These are phyloP conservation scores for Ophiostoma piceae DNA, from an alignment of 2,329 filamentous ascomycete genomes.

Conservation along the genomic window DNA sequence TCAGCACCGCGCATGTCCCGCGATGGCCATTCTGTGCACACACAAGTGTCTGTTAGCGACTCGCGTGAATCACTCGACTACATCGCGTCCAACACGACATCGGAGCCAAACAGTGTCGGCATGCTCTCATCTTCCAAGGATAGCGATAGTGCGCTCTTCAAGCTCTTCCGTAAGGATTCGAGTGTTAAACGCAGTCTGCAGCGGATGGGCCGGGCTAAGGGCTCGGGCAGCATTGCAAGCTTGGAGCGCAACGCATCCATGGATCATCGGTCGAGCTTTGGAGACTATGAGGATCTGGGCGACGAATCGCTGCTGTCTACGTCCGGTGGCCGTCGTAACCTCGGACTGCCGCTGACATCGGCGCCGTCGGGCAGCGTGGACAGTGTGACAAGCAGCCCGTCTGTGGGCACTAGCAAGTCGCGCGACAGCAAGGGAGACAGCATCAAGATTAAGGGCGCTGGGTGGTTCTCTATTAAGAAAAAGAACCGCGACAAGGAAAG, in stretches of 20 bases:
- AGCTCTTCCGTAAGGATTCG: constrained; percentile 64
- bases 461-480: constrained; percentile 56
- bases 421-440: constrained; percentile 32
- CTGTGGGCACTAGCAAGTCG: constrained; percentile 48
- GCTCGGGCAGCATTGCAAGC: constrained; percentile 50
- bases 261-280: constrained; percentile 52
- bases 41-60: constrained; percentile 54
- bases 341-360: constrained; percentile 27
- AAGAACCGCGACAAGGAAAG: constrained; percentile 55
- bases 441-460: constrained; percentile 40
- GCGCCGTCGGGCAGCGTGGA: constrained; percentile 5
- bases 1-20: constrained; percentile 51
- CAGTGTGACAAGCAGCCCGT: constrained; percentile 43
- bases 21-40: constrained; percentile 53
- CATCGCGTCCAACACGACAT: constrained; percentile 52
- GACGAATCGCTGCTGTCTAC: constrained; percentile 37
- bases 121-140: constrained; percentile 41
- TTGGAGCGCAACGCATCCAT: constrained; percentile 53
- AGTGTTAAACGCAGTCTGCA: constrained; percentile 61
- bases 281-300: constrained; percentile 49
- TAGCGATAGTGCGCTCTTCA: constrained; percentile 51
- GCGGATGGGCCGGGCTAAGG: constrained; percentile 45
- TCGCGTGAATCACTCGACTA: constrained; percentile 56
- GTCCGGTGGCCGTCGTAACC: constrained; percentile 29
- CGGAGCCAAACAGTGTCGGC: constrained; percentile 43